phyloP scores from a whole-genome alignment of 257 asterid species.

The Nicotiana otophora region DNA sequence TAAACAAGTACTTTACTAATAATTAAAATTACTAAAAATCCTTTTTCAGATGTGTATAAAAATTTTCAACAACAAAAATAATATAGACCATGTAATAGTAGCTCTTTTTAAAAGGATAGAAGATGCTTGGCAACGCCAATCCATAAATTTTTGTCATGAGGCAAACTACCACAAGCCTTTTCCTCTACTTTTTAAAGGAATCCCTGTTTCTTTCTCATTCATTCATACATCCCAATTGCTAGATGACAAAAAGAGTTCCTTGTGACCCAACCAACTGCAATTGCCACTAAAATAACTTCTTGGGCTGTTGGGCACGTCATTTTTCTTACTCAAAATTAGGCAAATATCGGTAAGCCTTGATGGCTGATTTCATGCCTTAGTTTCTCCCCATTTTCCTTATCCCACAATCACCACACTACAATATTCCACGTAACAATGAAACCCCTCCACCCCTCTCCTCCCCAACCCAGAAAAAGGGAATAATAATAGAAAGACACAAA shows the following conservation, averaged over 20 bases:
- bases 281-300: not conserved
- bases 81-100: too few species aligned
- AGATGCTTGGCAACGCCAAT: not conserved
- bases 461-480: too few species aligned
- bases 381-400: not conserved
- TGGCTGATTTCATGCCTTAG: conserved; percentile 3
- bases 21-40: too few species aligned
- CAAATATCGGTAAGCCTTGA: conserved; percentile 4
- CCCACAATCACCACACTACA: not conserved
- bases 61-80: too few species aligned
- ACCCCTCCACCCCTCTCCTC: too few species aligned
- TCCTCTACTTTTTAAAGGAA: not conserved
- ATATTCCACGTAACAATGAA: not conserved
- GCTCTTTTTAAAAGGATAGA: not conserved
- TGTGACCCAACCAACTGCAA: not conserved
- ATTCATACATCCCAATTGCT: not conserved
- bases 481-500: too few species aligned
- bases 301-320: not conserved
- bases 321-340: not conserved
- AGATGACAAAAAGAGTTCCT: not conserved
- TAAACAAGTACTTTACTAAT: too few species aligned
- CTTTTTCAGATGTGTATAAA: too few species aligned
- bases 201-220: not conserved
- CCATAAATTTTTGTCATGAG: not conserved
- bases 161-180: not conserved